phyloP scores from a whole-genome alignment of 2,329 filamentous ascomycete genomes.

The Myriosclerotinia scirpicola region DNA sequence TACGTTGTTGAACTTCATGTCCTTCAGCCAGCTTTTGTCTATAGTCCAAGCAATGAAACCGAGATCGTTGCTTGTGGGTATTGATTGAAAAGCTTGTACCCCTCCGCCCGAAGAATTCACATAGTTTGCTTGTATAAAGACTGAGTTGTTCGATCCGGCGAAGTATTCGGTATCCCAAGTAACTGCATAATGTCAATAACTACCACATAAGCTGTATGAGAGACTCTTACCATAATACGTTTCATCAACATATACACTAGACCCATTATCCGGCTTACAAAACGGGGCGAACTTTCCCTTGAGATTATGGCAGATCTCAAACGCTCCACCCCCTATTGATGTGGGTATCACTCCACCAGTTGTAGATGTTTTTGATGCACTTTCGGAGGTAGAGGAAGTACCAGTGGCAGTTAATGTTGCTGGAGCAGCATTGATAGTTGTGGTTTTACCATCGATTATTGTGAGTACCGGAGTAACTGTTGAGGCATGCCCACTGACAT shows the following conservation, averaged over 20 bases:
- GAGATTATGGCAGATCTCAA: constrained; percentile 37
- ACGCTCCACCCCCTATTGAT: constrained; percentile 35
- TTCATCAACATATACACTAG: constrained; percentile 34
- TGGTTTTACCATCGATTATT: constrained; percentile 32
- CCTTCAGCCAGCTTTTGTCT: constrained; percentile 33
- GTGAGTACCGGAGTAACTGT: constrained; percentile 36
- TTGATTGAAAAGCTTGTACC: constrained; percentile 36
- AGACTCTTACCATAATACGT: constrained; percentile 37
- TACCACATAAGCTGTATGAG: not conserved
- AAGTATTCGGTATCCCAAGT: constrained; percentile 39
- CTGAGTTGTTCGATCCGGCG: constrained; percentile 31
- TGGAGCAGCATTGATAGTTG: constrained; percentile 32
- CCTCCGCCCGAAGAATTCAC: constrained; percentile 35
- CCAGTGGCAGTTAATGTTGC: constrained; percentile 28
- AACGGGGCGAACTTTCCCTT: constrained; percentile 37
- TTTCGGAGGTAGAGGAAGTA: constrained; percentile 25
- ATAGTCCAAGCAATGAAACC: constrained; percentile 37
- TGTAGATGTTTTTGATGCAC: constrained; percentile 22
- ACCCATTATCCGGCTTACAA: constrained; percentile 38
- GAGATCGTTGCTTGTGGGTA: constrained; percentile 26
- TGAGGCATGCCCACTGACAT: constrained; percentile 33
- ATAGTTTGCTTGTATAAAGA: constrained; percentile 38
- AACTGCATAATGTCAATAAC: constrained; percentile 28
- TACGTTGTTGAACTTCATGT: constrained; percentile 34
- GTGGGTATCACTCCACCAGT: constrained; percentile 25